phyloP scores from a whole-genome alignment of 2,329 filamentous ascomycete genomes.

The Diaporthe amygdali region DNA sequence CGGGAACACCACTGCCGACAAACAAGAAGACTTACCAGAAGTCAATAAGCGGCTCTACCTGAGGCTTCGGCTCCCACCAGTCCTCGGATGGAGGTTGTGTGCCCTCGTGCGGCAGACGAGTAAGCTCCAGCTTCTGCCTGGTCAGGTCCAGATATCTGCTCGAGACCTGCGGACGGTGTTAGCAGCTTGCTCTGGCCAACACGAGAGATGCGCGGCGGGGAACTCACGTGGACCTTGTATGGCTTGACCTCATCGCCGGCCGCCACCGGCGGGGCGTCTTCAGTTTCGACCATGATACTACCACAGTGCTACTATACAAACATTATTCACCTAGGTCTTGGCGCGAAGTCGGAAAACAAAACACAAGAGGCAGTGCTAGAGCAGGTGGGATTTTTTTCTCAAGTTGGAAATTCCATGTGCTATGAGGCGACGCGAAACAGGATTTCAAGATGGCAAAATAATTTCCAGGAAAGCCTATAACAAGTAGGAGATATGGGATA shows the following conservation, averaged over 20 bases:
- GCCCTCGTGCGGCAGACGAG: constrained; percentile 66
- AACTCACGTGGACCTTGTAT: constrained; percentile 63
- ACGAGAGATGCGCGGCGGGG: background rate
- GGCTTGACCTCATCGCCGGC: constrained; percentile 53
- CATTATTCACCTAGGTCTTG: constrained; percentile 1
- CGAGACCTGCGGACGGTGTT: constrained; percentile 57
- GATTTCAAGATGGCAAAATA: background rate
- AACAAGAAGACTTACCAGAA: constrained; percentile 56
- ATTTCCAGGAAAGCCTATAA: background rate
- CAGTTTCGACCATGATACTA: constrained; percentile 33
- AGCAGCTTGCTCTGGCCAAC: constrained; percentile 28
- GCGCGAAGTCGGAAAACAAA: background rate
- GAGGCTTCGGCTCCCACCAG: constrained; percentile 65
- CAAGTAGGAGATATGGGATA: constrained; percentile 6
- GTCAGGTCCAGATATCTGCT: constrained; percentile 72
- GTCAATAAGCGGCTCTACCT: constrained; percentile 69
- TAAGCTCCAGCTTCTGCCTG: constrained; percentile 69
- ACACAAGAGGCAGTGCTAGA: background rate
- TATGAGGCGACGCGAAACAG: background rate
- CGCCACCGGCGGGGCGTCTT: constrained; percentile 30
- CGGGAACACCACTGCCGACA: background rate
- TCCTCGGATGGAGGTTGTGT: constrained; percentile 50
- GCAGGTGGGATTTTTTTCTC: background rate
- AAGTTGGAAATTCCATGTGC: background rate
- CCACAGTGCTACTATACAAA: background rate